Evolutionary conservation across 805 yeast genomes (phyloP), one percentile per base, ranked within the genome.

Genomic region (Suhomyces kilbournensis): DNA sequence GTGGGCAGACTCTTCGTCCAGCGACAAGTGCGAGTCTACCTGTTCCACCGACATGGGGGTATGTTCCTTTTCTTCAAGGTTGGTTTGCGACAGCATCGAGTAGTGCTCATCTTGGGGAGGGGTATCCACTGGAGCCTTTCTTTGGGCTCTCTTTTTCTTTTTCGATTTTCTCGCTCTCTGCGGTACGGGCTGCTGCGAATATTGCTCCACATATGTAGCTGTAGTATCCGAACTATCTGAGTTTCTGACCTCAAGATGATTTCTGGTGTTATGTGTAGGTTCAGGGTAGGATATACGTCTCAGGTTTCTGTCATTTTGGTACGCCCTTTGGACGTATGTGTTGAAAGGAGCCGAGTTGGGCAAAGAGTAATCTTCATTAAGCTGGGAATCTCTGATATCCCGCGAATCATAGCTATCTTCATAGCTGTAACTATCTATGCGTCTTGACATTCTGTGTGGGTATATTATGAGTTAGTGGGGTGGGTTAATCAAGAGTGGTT

Each of bases 381-480:
- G 7, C 4, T 49, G 44, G 9, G 47, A 43, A 12, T 44, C 43
- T 10, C 47, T 30, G 23, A 44, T 34, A 30, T 47, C 44, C 22
- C 46, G 23, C 50, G 42, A 34, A 47, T 45, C 46, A 20, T 46
- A 49, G 12, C 46, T 49, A 46, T 46, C 47, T 14, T 49, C 52
- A 26, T 44, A 50, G 22, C 47, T 28, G 35, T 22, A n/a, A 44
- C 45, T 53, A 38, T 52, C 52, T 25, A 48, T 49, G 43, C 46
- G 56, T 46, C 49, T 51, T 25, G 56, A 50, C 59, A 56, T 56
- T n/a, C n/a, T n/a, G n/a, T n/a, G n/a, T n/a, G n/a, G n/a, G n/a
- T n/a, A n/a, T n/a, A n/a, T n/a, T n/a, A n/a, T n/a, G n/a, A n/a
- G n/a, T n/a, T n/a, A n/a, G n/a, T n/a, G n/a, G n/a, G 46, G 7